Evolutionary conservation across 352 stramenopile species (phyloP).

Genomic region (Pythium aquatile): DNA sequence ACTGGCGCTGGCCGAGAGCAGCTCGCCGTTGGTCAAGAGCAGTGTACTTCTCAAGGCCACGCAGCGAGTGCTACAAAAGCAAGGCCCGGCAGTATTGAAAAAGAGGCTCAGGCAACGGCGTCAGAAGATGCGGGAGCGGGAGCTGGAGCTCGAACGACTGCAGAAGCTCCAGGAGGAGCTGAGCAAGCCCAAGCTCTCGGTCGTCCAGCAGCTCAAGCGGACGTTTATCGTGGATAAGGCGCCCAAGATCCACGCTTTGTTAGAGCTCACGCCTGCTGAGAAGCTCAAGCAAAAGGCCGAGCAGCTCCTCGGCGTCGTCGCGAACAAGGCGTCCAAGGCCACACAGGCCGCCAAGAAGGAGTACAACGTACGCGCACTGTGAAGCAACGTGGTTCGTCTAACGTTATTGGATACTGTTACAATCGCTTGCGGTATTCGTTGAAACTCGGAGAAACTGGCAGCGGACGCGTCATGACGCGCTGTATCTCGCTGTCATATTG

Average conservation of each 20-base stretch:
- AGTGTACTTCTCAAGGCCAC: slow-evolving; percentile 33
- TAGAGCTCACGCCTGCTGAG: slow-evolving; percentile 61
- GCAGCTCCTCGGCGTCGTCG: slow-evolving; percentile 45
- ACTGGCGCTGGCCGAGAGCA: slow-evolving; percentile 24
- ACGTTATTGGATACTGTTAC: slow-evolving; percentile 1
- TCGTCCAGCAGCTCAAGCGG: slow-evolving; percentile 49
- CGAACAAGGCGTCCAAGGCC: slow-evolving; percentile 33
- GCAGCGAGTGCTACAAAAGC: slow-evolving; percentile 46
- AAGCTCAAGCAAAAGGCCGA: slow-evolving; percentile 37
- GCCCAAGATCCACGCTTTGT: slow-evolving; percentile 44
- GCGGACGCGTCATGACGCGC: background rate
- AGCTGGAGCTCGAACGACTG: slow-evolving; percentile 48
- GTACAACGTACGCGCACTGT: slow-evolving; percentile 63
- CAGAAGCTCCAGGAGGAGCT: slow-evolving; percentile 39
- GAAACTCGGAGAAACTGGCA: background rate
- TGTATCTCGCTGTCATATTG: too few relatives aligned
- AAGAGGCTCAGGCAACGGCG: slow-evolving; percentile 38
- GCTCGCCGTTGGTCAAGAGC: slow-evolving; percentile 16
- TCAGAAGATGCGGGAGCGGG: slow-evolving; percentile 50
- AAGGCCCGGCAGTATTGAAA: slow-evolving; percentile 41
- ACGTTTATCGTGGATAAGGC: slow-evolving; percentile 47
- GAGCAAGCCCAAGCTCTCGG: slow-evolving; percentile 36
- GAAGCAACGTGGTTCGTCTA: background rate
- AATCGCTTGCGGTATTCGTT: background rate
- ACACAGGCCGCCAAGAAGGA: slow-evolving; percentile 59